A percentile compares a stretch with the other conserved stretches of the same genome.
These are phyloP conservation scores for Protomyces pachydermus DNA, from an alignment of 1,139 yeast genomes.

Conservation along the genomic window DNA sequence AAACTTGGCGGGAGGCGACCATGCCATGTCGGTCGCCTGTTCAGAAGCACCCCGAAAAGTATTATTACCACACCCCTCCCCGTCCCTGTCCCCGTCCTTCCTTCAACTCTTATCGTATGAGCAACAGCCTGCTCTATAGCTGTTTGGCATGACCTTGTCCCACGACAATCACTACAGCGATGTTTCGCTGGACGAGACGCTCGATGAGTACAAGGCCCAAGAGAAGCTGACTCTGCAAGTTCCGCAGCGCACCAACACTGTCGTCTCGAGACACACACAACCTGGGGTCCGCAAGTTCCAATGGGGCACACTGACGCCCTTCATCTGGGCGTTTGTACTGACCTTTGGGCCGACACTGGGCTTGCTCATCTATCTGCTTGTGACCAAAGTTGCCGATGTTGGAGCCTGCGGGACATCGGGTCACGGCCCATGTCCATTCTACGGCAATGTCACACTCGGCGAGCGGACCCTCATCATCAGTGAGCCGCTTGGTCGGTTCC, in stretches of 20 bases:
- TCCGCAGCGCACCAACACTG: background rate
- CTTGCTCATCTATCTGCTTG: constrained; percentile 1
- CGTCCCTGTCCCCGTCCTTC: background rate
- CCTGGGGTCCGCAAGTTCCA: background rate
- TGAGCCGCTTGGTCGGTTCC: constrained; percentile 2
- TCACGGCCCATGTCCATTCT: background rate
- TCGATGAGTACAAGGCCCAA: background rate
- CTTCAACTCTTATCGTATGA: background rate
- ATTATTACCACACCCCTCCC: background rate
- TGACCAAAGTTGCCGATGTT: background rate
- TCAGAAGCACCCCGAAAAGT: too few species aligned
- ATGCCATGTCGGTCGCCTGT: too few species aligned
- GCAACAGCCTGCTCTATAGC: too few species aligned
- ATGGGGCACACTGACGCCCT: background rate
- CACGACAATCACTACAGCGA: background rate
- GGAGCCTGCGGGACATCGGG: background rate
- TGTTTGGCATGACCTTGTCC: background rate
- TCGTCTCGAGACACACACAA: background rate
- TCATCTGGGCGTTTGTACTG: background rate
- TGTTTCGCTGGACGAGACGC: background rate
- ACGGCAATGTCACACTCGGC: background rate
- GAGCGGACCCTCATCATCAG: background rate
- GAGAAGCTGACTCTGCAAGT: background rate
- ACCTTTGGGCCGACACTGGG: background rate
- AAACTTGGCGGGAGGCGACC: too few species aligned